Percentiles rank a stretch among this genome's conserved stretches.
phyloP scores from a whole-genome alignment of 768 basidiomycete genomes.

The Pleurotus cornucopiae region DNA sequence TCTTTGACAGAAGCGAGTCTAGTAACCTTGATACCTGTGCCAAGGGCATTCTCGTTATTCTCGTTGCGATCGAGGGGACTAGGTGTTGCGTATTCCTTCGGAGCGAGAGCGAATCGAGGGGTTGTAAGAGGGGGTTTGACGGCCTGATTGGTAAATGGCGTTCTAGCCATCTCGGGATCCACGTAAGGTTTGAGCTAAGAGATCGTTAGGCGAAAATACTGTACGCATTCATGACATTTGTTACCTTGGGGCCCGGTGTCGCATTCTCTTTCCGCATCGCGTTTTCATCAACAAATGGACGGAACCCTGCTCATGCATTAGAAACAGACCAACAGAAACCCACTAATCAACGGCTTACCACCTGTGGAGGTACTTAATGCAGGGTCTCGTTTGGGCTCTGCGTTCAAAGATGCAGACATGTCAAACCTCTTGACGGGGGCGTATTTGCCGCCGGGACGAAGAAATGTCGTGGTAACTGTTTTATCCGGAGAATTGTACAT shows the following conservation, averaged over 20 bases:
- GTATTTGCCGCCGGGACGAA: conserved; percentile 62
- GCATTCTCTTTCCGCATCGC: conserved; percentile 33
- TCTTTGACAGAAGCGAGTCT: conserved; percentile 31
- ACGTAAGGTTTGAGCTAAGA: conserved; percentile 64
- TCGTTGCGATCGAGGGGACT: conserved; percentile 23
- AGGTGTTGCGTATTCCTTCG: conserved; percentile 43
- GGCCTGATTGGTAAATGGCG: conserved; percentile 21
- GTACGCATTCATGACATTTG: not conserved
- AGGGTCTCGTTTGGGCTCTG: conserved; percentile 35
- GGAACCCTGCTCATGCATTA: conserved; percentile 42
- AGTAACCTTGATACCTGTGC: conserved; percentile 12
- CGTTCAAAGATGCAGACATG: conserved; percentile 39
- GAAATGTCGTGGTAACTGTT: conserved; percentile 43
- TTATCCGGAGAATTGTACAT: conserved; percentile 94
- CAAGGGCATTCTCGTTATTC: conserved; percentile 14
- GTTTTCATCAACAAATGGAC: conserved; percentile 69
- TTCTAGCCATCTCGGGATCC: conserved; percentile 48
- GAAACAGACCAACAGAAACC: conserved; percentile 12
- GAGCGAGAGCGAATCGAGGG: conserved; percentile 41
- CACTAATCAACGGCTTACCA: conserved; percentile 16
- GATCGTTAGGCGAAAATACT: conserved; percentile 10
- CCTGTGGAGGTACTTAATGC: conserved; percentile 33
- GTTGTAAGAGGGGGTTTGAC: conserved; percentile 6
- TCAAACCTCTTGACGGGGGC: conserved; percentile 69
- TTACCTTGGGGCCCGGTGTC: conserved; percentile 38